Conservation (phyloP, 2,329 filamentous ascomycete genomes). For the Trichophyton mentagrophytes region DNA sequence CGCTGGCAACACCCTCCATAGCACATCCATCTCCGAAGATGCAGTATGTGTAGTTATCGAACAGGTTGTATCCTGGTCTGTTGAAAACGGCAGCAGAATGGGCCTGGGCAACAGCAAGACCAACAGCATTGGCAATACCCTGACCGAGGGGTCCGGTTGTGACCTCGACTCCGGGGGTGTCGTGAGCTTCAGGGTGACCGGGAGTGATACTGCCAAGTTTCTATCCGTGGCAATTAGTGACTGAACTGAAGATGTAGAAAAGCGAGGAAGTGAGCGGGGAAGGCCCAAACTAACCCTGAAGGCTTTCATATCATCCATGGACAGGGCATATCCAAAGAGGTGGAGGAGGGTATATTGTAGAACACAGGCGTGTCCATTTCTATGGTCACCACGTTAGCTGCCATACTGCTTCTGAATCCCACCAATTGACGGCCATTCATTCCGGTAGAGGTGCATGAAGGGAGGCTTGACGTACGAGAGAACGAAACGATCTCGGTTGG, state of each 20-base stretch:
- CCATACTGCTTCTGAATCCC: background rate
- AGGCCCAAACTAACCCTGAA: conserved; percentile 64
- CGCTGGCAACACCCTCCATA: conserved; percentile 93
- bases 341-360: conserved; percentile 97
- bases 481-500: conserved; percentile 96
- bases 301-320: conserved; percentile 82
- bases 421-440: conserved; percentile 3
- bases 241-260: background rate
- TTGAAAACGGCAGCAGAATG: conserved; percentile 89
- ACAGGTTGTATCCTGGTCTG: conserved; percentile 80
- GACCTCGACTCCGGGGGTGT: conserved; percentile 93
- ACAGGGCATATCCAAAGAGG: conserved; percentile 79
- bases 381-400: conserved; percentile 26
- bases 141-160: conserved; percentile 96
- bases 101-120: conserved; percentile 90
- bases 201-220: conserved; percentile 72
- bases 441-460: background rate
- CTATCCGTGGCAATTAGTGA: conserved; percentile 23
- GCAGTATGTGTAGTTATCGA: conserved; percentile 93
- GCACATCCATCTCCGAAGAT: conserved; percentile 98
- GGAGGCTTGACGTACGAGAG: conserved; percentile 65
- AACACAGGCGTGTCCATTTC: conserved; percentile 98
- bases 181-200: conserved; percentile 90
- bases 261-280: background rate
- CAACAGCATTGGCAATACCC: conserved; percentile 93